These are phyloP conservation scores for Neocallimastix lanati DNA, from an alignment of 192 early-diverging fungal genomes.

Conservation along the genomic window DNA sequence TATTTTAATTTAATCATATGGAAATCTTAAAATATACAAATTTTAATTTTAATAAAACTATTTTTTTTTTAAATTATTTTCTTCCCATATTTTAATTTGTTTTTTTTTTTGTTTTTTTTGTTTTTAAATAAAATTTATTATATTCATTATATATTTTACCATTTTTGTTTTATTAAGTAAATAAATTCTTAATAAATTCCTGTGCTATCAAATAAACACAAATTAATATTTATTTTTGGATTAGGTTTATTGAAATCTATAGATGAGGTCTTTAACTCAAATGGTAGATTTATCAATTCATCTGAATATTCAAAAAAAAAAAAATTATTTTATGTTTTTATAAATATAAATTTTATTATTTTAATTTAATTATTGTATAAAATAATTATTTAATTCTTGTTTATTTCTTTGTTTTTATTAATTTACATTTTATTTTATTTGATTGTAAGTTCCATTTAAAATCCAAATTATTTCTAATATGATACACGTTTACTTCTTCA, in stretches of 20 bases:
- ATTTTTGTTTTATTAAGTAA: slow-evolving; percentile 41
- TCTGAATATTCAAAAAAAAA: slow-evolving; percentile 30
- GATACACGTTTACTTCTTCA: not conserved
- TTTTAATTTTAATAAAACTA: too few relatives aligned
- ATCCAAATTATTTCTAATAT: not conserved
- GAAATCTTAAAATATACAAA: not conserved
- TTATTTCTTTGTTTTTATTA: too few relatives aligned
- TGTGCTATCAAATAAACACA: slow-evolving; percentile 42
- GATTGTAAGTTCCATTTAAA: not conserved
- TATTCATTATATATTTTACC: slow-evolving; percentile 21
- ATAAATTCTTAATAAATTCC: too few relatives aligned
- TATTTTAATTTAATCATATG: not conserved
- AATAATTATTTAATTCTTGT: too few relatives aligned
- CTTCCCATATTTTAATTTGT: too few relatives aligned
- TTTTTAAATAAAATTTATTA: not conserved
- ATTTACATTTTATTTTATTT: not conserved
- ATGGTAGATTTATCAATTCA: slow-evolving; percentile 27
- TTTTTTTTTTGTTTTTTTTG: too few relatives aligned
- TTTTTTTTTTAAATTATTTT: too few relatives aligned
- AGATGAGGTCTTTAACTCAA: slow-evolving; percentile 24
- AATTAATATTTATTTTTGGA: slow-evolving; percentile 52
- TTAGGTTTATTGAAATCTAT: slow-evolving; percentile 52
- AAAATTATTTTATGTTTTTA: too few relatives aligned
- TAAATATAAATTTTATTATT: too few relatives aligned
- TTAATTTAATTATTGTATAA: too few relatives aligned